Base-by-base conservation (phyloP, 768 basidiomycete species). In the Collybiopsis confluens region DNA sequence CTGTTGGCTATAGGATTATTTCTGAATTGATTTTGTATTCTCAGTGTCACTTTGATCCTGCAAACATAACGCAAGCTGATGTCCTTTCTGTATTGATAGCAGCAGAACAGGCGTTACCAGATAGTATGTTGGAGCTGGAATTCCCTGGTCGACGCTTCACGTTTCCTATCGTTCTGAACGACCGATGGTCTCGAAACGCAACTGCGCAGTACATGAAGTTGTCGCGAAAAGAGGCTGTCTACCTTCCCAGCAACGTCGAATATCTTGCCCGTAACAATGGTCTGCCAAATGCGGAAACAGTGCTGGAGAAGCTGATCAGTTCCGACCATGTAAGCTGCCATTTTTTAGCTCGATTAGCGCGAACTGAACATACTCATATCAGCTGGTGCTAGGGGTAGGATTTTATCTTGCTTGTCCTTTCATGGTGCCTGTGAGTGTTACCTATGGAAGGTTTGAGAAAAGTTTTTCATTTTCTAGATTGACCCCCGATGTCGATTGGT, bases 391-490 rank as follows among this genome's bases (percentile, higher is more conserved):
- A 45, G 83, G 80, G 1, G 78, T 83, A 30, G 82, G 83, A 2
- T 85, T 85, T 60, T 84, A 86, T 58, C 65, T 86, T 9, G 82
- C 78, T 0, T 84, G 84, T 56, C 81, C 81, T 10, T 85, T 86
- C 60, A 62, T 85, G 6, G 71, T 85, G 3, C 81, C 83, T 20
- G 83, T 80, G 49, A 57, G 75, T 56, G n/a, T 21, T 23, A 41
- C 20, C 27, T 43, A 24, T 9, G 23, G 15, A 27, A 5, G 20
- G 15, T 55, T 35, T 51, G 26, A 6, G 10, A 26, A 41, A 37
- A 42, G 23, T 16, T 55, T n/a, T 41, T 38, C 3, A 26, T 42
- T n/a, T 24, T 18, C 13, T 54, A 83, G 81, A 73, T 85, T 16
- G 81, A 83, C 60, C 81, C 80, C 7, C 70, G 81, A 27, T 79